Evolutionary conservation across 1,284 basidiomycete species (phyloP).

Genomic region (Gymnopus androsaceus): DNA sequence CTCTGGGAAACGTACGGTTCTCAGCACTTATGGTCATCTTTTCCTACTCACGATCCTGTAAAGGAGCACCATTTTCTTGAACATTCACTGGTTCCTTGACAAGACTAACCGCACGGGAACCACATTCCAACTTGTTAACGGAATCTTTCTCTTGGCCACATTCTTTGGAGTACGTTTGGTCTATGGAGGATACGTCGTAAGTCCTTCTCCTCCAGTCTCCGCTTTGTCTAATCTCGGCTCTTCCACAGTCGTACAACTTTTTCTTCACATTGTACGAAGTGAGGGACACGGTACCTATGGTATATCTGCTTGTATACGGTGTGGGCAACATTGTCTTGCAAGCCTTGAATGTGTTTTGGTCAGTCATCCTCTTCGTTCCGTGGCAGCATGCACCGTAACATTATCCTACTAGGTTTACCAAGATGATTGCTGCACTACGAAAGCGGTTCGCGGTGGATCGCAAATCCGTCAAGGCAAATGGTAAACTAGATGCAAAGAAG

Average conservation of each 20-base stretch:
- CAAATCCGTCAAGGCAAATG: neutral
- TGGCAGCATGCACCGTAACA: neutral
- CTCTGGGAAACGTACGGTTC: conserved; percentile 69
- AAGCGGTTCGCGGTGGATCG: neutral
- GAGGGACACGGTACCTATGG: conserved; percentile 47
- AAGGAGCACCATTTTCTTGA: conserved; percentile 77
- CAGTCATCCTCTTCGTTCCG: conserved; percentile 22
- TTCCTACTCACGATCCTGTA: conserved; percentile 14
- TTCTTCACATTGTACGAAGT: conserved; percentile 52
- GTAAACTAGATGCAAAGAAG: conserved; percentile 7
- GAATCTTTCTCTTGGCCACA: conserved; percentile 55
- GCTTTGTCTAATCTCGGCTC: neutral
- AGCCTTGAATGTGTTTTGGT: conserved; percentile 74
- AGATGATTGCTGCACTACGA: conserved; percentile 60
- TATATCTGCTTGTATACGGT: conserved; percentile 52
- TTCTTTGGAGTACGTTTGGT: conserved; percentile 68
- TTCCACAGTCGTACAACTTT: conserved; percentile 61
- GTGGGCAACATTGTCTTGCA: conserved; percentile 62
- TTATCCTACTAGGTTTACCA: conserved; percentile 53
- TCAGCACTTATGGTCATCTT: neutral
- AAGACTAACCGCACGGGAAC: conserved; percentile 72
- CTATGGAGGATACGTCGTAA: conserved; percentile 65
- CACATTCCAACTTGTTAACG: conserved; percentile 65
- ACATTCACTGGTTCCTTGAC: conserved; percentile 80
- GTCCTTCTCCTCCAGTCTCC: conserved; percentile 24